Base-by-base conservation (phyloP, 2,329 filamentous ascomycete species). In the Phyllosticta capitalensis region DNA sequence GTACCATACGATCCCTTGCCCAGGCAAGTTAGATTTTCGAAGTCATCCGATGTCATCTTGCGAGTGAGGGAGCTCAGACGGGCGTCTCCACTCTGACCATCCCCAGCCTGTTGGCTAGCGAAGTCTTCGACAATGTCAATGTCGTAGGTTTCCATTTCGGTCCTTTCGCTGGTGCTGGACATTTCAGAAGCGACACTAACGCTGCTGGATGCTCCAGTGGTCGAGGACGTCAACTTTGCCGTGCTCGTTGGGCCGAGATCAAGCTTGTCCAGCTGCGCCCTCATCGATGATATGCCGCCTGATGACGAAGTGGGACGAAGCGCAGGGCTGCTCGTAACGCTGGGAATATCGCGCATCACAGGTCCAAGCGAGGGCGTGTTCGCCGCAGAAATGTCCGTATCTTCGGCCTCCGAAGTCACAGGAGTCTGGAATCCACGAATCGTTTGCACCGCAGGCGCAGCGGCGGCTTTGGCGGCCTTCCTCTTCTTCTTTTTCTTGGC, bases 1-100 rank as follows among this genome's bases (percentile, higher is more conserved):
- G 92, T 99, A 38, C 94, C 94, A 71, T 94, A 99, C 14, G 94
- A 91, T 54, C 94, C 94, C 71, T 97, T 97, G 60, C 95, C 95
- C 21, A 99, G 85, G 72, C 92, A 97, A 55, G 90, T 89, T 55
- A 99, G 77, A 10, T 89, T 85, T 68, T 95, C 88, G 71, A 99
- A 99, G 71, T 99, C 94, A 10, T 86, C 84, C 1, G 91, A 86
- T 9, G 87, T 88, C 88, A 97, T 96, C 78, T 99, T 97, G 64
- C 89, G 84, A 62, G 78, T 76, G 51, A 83, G 68, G 38, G 79
- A 72, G 63, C 74, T 79, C 71, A 67, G 79, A 69, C 65, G 81
- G 73, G 83, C 72, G 17, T 81, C 53, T 6, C 28, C 58, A n/a
- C 50, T 28, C 3, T 33, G 38, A 53, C 45, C 48, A 24, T 55